Evolutionary conservation across 2,329 filamentous ascomycete species (phyloP).

Genomic region (Dryadomyces quercivorus): DNA sequence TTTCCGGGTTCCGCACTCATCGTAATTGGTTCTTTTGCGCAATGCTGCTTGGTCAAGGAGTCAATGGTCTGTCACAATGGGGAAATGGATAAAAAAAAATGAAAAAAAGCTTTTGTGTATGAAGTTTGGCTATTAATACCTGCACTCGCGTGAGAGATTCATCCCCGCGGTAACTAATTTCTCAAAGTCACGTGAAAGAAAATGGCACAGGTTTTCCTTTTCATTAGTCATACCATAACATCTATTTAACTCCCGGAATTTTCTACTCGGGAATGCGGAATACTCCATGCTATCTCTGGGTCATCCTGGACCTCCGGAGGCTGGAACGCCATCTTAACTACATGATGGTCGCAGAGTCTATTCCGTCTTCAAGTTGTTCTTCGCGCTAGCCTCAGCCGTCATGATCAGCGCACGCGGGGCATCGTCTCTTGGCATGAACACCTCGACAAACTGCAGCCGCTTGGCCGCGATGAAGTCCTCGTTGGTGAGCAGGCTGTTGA

Average conservation of each 20-base stretch:
- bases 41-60: too few relatives aligned
- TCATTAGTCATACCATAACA: background rate
- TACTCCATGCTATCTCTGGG: too few relatives aligned
- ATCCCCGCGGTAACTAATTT: background rate
- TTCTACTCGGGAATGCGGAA: too few relatives aligned
- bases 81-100: too few relatives aligned
- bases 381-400: constrained; percentile 60
- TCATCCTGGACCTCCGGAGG: background rate
- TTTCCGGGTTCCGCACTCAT: constrained; percentile 22
- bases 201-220: background rate
- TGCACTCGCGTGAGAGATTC: too few relatives aligned
- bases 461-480: constrained; percentile 29
- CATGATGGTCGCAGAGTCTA: constrained; percentile 9
- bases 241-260: background rate
- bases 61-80: too few relatives aligned
- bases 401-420: constrained; percentile 58
- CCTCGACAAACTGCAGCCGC: constrained; percentile 60
- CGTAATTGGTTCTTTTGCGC: background rate
- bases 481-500: constrained; percentile 10
- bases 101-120: too few relatives aligned
- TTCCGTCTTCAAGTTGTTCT: constrained; percentile 43
- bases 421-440: constrained; percentile 71
- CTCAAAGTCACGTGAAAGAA: background rate
- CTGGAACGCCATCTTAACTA: background rate
- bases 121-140: too few relatives aligned